Percentiles rank a stretch among this genome's conserved stretches.
These are phyloP conservation scores for Populus tremula DNA, from an alignment of 345 rosid genomes.

Conservation along the genomic window DNA sequence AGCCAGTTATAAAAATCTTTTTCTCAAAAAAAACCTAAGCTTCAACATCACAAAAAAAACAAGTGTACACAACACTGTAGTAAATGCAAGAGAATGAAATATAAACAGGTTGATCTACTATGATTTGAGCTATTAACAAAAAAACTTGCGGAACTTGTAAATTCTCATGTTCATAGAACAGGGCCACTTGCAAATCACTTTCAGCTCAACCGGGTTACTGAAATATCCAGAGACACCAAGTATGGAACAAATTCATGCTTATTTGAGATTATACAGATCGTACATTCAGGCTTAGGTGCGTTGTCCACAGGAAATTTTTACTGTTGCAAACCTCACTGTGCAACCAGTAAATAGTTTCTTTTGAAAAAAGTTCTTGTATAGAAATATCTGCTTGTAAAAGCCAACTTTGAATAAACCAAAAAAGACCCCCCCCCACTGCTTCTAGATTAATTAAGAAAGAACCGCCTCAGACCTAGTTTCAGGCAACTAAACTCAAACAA, in stretches of 20 bases:
- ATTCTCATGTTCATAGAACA: background rate
- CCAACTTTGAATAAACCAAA: no score
- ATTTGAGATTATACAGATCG: background rate
- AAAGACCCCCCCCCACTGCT: no score
- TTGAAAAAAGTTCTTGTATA: background rate
- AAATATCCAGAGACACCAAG: background rate
- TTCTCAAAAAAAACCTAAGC: background rate
- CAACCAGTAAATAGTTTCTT: background rate
- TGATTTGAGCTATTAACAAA: background rate
- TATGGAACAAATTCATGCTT: background rate
- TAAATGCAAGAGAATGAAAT: background rate
- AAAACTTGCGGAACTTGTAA: background rate
- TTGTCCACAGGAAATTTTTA: background rate
- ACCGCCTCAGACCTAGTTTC: background rate
- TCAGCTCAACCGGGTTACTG: background rate
- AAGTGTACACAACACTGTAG: background rate
- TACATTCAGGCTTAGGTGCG: background rate
- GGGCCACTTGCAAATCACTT: background rate
- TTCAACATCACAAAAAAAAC: background rate
- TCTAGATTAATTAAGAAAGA: no score
- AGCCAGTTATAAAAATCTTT: background rate
- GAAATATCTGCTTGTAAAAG: no score
- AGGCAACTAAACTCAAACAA: background rate
- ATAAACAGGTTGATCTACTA: background rate
- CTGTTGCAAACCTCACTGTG: background rate